Evolutionary conservation across 352 stramenopile genomes (phyloP).

Genomic region (Hyaloperonospora brassicae): DNA sequence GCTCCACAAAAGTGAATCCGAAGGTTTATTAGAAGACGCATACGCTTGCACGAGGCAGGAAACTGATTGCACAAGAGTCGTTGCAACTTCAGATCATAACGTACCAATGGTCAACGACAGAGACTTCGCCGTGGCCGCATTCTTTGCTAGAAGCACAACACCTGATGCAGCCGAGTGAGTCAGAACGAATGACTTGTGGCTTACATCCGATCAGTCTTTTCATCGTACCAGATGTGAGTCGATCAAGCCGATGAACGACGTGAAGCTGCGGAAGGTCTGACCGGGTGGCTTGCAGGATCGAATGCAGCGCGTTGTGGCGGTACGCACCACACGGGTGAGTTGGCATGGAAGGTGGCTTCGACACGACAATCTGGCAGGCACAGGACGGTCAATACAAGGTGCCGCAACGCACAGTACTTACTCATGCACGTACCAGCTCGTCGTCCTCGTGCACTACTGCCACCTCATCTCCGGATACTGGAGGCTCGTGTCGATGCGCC

Average conservation of each 20-base stretch:
- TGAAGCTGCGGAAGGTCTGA: constrained; percentile 65
- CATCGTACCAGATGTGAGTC: constrained; percentile 87
- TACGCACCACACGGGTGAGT: constrained; percentile 94
- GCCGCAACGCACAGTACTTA: background rate
- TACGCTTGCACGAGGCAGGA: background rate
- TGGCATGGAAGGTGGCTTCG: constrained; percentile 89
- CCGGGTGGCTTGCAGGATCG: constrained; percentile 61
- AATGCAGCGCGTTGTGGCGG: constrained; percentile 91
- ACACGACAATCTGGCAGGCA: constrained; percentile 60
- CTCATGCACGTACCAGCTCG: constrained; percentile 41
- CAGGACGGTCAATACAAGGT: constrained; percentile 5
- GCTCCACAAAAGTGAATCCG: background rate
- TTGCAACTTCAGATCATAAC: background rate
- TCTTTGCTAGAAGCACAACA: constrained; percentile 83
- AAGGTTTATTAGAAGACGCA: background rate
- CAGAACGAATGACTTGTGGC: background rate
- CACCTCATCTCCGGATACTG: constrained; percentile 81
- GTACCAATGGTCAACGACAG: constrained; percentile 70
- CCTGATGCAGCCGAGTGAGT: constrained; percentile 20
- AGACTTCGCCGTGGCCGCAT: constrained; percentile 52
- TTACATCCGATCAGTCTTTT: background rate
- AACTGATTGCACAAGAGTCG: too few relatives aligned
- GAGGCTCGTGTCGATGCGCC: constrained; percentile 95
- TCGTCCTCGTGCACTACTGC: constrained; percentile 70
- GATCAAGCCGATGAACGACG: constrained; percentile 94